Conservation (phyloP, 2,329 filamentous ascomycete genomes). For the Cytospora paraplurivora region DNA sequence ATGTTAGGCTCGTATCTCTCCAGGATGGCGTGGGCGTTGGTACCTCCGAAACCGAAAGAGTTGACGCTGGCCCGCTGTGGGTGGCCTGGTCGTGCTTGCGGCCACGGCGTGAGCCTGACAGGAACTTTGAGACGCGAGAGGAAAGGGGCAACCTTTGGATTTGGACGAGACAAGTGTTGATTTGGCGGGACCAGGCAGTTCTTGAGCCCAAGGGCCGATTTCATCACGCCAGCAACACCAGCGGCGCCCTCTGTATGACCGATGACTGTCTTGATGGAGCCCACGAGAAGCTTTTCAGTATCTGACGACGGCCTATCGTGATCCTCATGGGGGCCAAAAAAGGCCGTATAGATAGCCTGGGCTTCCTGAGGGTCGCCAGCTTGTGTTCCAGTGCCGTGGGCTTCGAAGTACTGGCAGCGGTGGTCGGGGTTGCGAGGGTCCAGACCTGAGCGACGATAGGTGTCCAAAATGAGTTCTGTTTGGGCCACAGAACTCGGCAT, state of each 20-base stretch:
- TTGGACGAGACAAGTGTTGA: slow-evolving; percentile 39
- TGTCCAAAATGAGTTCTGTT: slow-evolving; percentile 40
- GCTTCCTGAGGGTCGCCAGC: slow-evolving; percentile 37
- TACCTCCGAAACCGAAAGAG: slow-evolving; percentile 39
- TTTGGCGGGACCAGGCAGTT: slow-evolving; percentile 41
- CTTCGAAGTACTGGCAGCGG: slow-evolving; percentile 44
- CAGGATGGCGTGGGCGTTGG: slow-evolving; percentile 40
- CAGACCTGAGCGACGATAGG: slow-evolving; percentile 44
- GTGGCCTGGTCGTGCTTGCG: slow-evolving; percentile 27
- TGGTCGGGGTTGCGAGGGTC: slow-evolving; percentile 35
- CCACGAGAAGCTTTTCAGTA: slow-evolving; percentile 32
- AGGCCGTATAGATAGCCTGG: slow-evolving; percentile 38
- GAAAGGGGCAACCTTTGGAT: slow-evolving; percentile 37
- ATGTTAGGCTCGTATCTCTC: slow-evolving; percentile 27
- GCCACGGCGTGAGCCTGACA: slow-evolving; percentile 31
- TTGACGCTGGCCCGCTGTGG: slow-evolving; percentile 38
- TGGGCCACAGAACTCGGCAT: slow-evolving; percentile 48
- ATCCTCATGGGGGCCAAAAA: slow-evolving; percentile 30
- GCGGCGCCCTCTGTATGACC: slow-evolving; percentile 53
- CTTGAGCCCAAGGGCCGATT: slow-evolving; percentile 41
- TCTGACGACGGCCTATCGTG: background rate
- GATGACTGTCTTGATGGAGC: slow-evolving; percentile 39
- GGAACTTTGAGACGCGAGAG: slow-evolving; percentile 32
- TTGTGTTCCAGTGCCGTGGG: slow-evolving; percentile 38
- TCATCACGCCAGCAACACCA: slow-evolving; percentile 49